Conservation (phyloP, 768 basidiomycete genomes). For the Mycena belliarum region DNA sequence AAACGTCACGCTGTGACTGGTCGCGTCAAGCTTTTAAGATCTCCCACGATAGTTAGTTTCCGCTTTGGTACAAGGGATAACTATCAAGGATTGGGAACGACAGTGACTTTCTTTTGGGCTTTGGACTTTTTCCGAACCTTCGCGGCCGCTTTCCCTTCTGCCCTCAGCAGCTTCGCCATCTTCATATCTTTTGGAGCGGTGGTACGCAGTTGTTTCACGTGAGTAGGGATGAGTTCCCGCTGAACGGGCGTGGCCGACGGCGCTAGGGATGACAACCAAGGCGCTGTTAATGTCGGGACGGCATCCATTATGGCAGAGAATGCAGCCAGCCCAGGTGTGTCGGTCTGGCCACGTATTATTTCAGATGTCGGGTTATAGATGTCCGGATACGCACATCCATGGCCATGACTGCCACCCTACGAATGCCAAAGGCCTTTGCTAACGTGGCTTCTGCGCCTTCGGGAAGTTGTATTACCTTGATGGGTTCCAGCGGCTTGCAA, state of each 20-base stretch:
- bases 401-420: slow-evolving; percentile 65
- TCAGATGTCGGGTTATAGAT: slow-evolving; percentile 1
- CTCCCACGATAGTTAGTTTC: too few relatives aligned
- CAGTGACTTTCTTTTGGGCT: neutral
- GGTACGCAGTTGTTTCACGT: slow-evolving; percentile 80
- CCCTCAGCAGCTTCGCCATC: slow-evolving; percentile 59
- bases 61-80: neutral
- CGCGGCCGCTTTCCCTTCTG: slow-evolving; percentile 48
- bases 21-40: too few relatives aligned
- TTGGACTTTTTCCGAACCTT: slow-evolving; percentile 35
- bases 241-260: slow-evolving; percentile 16
- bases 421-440: slow-evolving; percentile 62
- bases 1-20: slow-evolving; percentile 7
- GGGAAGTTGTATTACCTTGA: slow-evolving; percentile 67
- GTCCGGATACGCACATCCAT: slow-evolving; percentile 55
- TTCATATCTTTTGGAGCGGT: slow-evolving; percentile 81
- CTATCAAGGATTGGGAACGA: neutral
- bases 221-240: slow-evolving; percentile 58
- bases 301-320: slow-evolving; percentile 44
- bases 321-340: slow-evolving; percentile 38
- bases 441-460: slow-evolving; percentile 64
- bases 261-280: slow-evolving; percentile 55
- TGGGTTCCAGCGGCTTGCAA: slow-evolving; percentile 29
- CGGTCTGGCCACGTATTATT: slow-evolving; percentile 32
- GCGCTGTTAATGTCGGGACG: slow-evolving; percentile 58